Base-by-base conservation (phyloP, 306 rosid species). In the apple (Malus domestica) region DNA sequence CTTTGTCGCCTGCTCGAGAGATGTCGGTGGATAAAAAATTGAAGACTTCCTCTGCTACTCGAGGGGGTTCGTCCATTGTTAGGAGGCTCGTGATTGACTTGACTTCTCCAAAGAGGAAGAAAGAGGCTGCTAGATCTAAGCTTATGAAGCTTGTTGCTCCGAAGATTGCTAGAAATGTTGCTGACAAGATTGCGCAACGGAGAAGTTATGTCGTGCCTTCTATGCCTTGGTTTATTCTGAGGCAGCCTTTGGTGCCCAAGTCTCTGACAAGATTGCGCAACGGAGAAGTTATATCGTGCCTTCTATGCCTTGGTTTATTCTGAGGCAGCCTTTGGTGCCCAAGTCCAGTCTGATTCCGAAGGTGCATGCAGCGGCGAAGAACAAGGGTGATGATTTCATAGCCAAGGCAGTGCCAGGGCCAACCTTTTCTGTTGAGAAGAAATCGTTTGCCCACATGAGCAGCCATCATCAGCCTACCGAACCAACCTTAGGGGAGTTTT, bases 311-410 rank as follows among this genome's bases (percentile, higher is more conserved):
- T 2, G 29, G 29, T 25, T 25, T 25, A 25, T 25, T 25, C 25
- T 25, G 25, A 25, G 25, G 25, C 25, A 0, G 25, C 25, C 25
- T 25, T n/a, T n/a, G n/a, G n/a, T 46, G 52, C 6, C 52, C 15
- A 46, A 13, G 52, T 46, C 1, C 0, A 1, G 5, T 46, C 2
- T 0, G 1, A 46, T 46, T 46, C 0, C 0, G 0, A 1, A 46
- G 18, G 52, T 46, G 2, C 52, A 0, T 46, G 19, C 0, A 14
- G 0, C 1, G 1, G 0, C 0, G 0, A 46, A 46, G 0, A 46
- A 0, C 0, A 0, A 14, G 0, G 6, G 2, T 46, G 52, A 18
- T 46, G 6, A 46, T 46, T 46, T 0, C 16, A 45, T 0, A 13
- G 2, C 52, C 2, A 13, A 2, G 18, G 6, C 0, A 1, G 1